A percentile compares a stretch with the other conserved stretches of the same genome.
Evolutionary conservation across 331 rosid genomes (phyloP).

Genomic region (Cydonia oblonga): DNA sequence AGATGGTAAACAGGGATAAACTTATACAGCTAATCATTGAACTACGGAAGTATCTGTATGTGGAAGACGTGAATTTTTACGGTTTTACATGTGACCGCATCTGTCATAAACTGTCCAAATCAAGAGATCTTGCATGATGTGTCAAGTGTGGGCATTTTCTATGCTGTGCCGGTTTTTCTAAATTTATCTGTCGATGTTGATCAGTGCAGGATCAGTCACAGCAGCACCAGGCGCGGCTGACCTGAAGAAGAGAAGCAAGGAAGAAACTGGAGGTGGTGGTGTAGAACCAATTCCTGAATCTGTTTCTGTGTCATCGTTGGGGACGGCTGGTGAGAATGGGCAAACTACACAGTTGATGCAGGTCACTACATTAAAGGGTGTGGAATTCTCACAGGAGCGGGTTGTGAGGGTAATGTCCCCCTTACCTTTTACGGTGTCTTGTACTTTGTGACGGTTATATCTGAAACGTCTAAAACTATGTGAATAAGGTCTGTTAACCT

Average conservation of each 20-base stretch:
- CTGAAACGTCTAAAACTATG: neutral
- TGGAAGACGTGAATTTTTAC: neutral
- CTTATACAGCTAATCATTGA: neutral
- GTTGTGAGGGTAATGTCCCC: conserved; percentile 47
- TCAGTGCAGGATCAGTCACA: conserved; percentile 42
- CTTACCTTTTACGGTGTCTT: conserved; percentile 1
- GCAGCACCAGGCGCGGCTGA: conserved; percentile 18
- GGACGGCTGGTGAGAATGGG: conserved; percentile 24
- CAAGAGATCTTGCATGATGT: neutral
- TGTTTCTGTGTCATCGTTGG: conserved; percentile 19
- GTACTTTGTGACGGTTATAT: neutral
- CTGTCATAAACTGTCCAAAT: neutral
- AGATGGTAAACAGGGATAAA: neutral
- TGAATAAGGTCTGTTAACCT: neutral
- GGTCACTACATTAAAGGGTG: conserved; percentile 26
- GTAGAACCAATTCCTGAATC: conserved; percentile 28
- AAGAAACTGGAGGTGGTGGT: conserved; percentile 27
- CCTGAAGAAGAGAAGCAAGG: conserved; percentile 18
- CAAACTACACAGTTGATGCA: conserved; percentile 19
- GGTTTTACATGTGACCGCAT: neutral
- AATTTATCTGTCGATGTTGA: conserved; percentile 5
- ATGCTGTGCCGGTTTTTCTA: conserved; percentile 9
- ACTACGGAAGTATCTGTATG: neutral
- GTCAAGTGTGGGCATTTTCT: neutral
- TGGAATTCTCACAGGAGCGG: conserved; percentile 36